Base-by-base conservation (phyloP, 2,329 filamentous ascomycete species). In the Xylaria sp. region DNA sequence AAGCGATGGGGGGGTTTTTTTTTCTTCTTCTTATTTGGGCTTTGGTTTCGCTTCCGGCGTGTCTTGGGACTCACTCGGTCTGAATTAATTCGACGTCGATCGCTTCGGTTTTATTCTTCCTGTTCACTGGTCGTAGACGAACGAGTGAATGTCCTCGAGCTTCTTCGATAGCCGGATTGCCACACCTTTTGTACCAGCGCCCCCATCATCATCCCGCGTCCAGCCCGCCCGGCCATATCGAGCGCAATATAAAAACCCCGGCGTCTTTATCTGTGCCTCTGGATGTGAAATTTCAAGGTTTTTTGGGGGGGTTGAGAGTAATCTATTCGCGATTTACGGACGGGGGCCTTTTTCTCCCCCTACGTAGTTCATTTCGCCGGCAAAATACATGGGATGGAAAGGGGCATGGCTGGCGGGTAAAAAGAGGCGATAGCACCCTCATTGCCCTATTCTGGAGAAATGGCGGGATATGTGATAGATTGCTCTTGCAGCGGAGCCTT, bases 401-500 rank as follows among this genome's bases (percentile, higher is more conserved):
- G 29, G 38, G 42, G 29, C 49, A 7, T 51, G 25, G 57, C 62
- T 47, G 47, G 56, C 59, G 54, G 60, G 60, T 66, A 63, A 66
- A 62, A 6, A 9, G 49, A 38, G 38, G 22, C 7, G 31, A 60
- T 44, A 56, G 44, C 31, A 17, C 38, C 53, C 20, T 44, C 42
- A 60, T 60, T 64, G 42, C 31, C 65, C 65, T 56, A 50, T 67
- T 61, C 42, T 47, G 65, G 61, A 58, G 51, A 44, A 60, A 61
- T 51, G n/a, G 50, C 27, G 38, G 33, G 27, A 29, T 50, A 33
- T 22, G 36, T 11, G 27, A 50, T 67, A 67, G 42, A 67, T 67
- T 65, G 65, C 57, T 57, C 55, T 38, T 65, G 65, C 65, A 64
- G 65, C 65, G 65, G 65, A 65, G 50, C 25, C 17, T n/a, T 57